Evolutionary conservation across 345 rosid species (phyloP), one percentile per base, ranked within the genome.

Genomic region (Iberis pinnata): DNA sequence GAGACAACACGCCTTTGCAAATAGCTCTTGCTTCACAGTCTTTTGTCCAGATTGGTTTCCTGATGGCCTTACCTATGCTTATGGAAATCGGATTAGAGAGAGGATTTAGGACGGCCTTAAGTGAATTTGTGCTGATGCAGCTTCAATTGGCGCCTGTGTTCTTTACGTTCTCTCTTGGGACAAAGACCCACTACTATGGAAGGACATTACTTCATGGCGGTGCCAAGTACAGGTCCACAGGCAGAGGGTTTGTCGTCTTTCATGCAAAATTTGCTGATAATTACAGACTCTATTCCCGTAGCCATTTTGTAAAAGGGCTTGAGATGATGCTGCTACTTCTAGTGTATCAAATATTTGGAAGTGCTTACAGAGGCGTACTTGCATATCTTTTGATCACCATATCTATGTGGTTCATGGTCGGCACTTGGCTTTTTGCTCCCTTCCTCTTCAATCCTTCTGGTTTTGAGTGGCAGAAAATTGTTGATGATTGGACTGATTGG

Each of bases 401-500:
- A 61, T 88, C 99, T 4, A 83, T 93, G 90, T 93, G 99, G 99
- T 93, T 93, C 71, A 88, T 93, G 95, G 97, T 86, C 18, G 97
- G 99, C 36, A 86, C 97, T 9, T 88, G 99, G 97, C 97, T 93
- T 41, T 93, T 93, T 49, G 97, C 99, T 29, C 99, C 99, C 3
- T 88, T 93, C 80, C 77, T 92, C 41, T 93, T 88, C 77, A 93
- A 93, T 70, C 98, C 99, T 11, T 93, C 99, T 18, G 97, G 98
- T 6, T 92, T 92, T 35, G 97, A 92, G 69, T 92, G 98, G 98
- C 98, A 92, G 76, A 88, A 93, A 61, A 93, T 93, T 56, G 86
- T 93, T 57, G 99, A 93, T 69, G 99, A 93, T 70, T 93, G 99
- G 99, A 83, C 97, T 61, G 99, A 93, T 64, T 93, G 99, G 99